phyloP scores from a whole-genome alignment of 352 stramenopile species.

The Pythium apleroticum region DNA sequence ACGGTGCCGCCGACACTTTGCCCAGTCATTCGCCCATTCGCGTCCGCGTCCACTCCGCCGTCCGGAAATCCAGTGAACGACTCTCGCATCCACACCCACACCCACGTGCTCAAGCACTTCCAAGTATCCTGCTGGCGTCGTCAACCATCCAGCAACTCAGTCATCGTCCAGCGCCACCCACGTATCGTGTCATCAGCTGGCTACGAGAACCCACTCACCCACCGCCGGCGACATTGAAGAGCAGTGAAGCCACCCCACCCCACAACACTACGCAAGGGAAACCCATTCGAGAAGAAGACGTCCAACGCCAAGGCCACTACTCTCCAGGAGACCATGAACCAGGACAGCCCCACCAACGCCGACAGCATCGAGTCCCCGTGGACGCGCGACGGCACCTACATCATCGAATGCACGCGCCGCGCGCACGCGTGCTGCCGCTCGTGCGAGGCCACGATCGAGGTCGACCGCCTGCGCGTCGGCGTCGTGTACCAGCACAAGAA shows the following conservation, averaged over 20 bases:
- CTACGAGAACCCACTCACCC: not conserved
- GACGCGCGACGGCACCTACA: conserved; percentile 79
- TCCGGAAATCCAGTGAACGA: not conserved
- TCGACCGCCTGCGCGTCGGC: conserved; percentile 64
- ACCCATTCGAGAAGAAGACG: not conserved
- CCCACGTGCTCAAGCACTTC: not conserved
- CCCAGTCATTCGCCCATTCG: conserved; percentile 5
- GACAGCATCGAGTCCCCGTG: conserved; percentile 49
- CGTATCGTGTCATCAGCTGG: conserved; percentile 6
- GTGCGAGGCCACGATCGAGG: conserved; percentile 66
- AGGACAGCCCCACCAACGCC: conserved; percentile 25
- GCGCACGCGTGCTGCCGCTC: conserved; percentile 75
- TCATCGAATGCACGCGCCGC: conserved; percentile 73
- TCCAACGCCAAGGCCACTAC: not conserved
- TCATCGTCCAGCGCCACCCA: conserved; percentile 1
- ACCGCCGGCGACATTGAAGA: not conserved
- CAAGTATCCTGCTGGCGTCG: not conserved
- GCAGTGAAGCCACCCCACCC: too few relatives aligned
- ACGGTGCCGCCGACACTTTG: not conserved
- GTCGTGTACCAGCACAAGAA: conserved; percentile 83
- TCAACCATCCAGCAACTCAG: not conserved
- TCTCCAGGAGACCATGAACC: conserved; percentile 21
- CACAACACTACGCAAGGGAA: not conserved
- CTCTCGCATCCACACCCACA: not conserved
- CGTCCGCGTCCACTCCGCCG: not conserved